Base-by-base conservation (phyloP, 768 basidiomycete species). In the Lentinula guzmanii region DNA sequence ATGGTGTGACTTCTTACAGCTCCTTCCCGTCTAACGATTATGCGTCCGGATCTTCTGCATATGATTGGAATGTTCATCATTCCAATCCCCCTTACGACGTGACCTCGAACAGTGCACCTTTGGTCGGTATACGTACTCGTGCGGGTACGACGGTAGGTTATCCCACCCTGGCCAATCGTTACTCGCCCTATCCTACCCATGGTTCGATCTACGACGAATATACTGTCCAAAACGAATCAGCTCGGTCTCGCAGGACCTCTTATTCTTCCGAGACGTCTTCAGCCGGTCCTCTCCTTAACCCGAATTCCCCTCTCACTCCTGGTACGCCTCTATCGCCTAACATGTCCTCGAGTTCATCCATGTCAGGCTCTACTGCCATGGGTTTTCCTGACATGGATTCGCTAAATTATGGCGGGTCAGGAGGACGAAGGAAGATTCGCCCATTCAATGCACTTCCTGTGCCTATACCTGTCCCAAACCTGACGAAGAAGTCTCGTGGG, bases 401-500 rank as follows among this genome's bases (percentile, higher is more conserved):
- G 34, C 33, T 11, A 33, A 18, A 34, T 2, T 52, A 13, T 18
- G 43, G 51, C 11, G 51, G 7, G 11, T 16, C 8, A 3, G 45
- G 46, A 51, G 55, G 55, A 28, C 28, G 58, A n/a, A 28, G 46
- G 13, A 48, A 42, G 15, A 8, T 42, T 4, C 42, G 58, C 5
- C 48, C 45, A 13, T 39, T 50, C 1, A 60, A 52, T 31, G 28
- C 59, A 4, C 18, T 60, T 13, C 59, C 59, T n/a, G 70, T 63
- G 11, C 85, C 84, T n/a, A 74, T 85, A 7, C 84, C 85, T 8
- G 75, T 86, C 1, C 83, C 84, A 10, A 81, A 86, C 67, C 72
- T 87, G 61, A 85, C 80, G 58, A 87, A 87, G 75, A 86, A 83
- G 66, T 83, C 82, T 50, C 77, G 85, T 11, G 85, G 85, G 7